Evolutionary conservation across 2,329 filamentous ascomycete species (phyloP), one percentile per base, ranked within the genome.

Genomic region (Cladosporium velox): DNA sequence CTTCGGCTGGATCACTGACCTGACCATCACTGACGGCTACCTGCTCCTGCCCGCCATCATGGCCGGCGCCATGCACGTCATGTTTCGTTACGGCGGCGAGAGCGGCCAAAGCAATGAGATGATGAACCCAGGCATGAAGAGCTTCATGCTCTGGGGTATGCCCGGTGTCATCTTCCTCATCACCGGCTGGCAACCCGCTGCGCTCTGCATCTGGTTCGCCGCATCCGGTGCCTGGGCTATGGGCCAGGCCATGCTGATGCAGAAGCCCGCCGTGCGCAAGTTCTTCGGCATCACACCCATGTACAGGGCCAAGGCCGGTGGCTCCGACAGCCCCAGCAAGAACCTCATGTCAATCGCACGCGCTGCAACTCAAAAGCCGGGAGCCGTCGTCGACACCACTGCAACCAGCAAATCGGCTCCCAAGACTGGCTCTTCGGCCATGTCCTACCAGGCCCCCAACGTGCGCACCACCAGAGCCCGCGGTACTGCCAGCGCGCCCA

Each of bases 11-110:
- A 86, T 98, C 70, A 79, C 82, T 1, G 91, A 98, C 77, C 79
- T 99, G 68, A 89, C 92, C 0, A 75, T 88, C 26, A 77, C 86
- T 1, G 95, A 99, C 77, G 94, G 95, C 0, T 89, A 84, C 72
- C 94, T 87, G 71, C 77, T 95, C 49, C 80, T 98, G 35, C 95
- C 95, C 14, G 49, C 72, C 12, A 24, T 75, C 55, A 77, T 78
- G 75, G 76, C 72, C 2, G 72, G 58, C 15, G 66, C 71, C 4
- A 67, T 78, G n/a, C 76, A 78, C 66, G 10, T 72, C 8, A 55
- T 73, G 30, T 66, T 70, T 10, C 73, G 85, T 77, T 70, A 75
- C 63, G 85, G 85, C 65, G 84, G 84, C 38, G 84, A 87, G 69
- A 79, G 77, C 1, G 84, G 83, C 44, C 70, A 78, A 5, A 34